Percentiles rank a stretch among this genome's conserved stretches.
Conservation (phyloP, 2,329 filamentous ascomycete species). For the Colletotrichum paranaense region DNA sequence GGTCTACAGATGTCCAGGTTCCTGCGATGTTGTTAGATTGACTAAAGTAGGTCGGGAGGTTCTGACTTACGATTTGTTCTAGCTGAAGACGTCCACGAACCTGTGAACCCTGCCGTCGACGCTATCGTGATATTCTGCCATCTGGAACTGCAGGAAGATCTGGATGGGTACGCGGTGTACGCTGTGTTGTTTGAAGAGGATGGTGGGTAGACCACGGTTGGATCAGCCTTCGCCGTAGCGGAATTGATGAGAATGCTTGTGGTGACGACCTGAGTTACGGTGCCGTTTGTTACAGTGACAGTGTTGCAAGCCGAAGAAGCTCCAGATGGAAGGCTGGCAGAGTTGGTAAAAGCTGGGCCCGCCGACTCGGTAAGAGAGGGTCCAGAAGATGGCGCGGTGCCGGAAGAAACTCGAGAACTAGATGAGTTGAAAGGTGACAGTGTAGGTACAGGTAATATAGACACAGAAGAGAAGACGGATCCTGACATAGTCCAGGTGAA, state of each 20-base stretch:
- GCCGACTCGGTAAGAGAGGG: neutral
- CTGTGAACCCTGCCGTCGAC: neutral
- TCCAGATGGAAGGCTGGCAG: neutral
- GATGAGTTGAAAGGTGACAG: neutral
- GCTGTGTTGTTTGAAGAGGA: neutral
- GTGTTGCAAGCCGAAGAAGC: slow-evolving; percentile 21
- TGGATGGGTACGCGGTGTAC: neutral
- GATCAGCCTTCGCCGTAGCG: slow-evolving; percentile 2
- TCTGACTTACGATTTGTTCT: slow-evolving; percentile 1
- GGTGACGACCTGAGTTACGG: slow-evolving; percentile 29
- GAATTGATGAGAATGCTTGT: slow-evolving; percentile 15
- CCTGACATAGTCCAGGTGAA: slow-evolving; percentile 9
- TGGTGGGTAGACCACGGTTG: neutral
- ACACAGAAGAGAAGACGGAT: slow-evolving; percentile 6
- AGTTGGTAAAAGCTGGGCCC: neutral
- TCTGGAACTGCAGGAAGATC: slow-evolving; percentile 1
- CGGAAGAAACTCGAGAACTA: neutral
- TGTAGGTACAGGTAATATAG: slow-evolving; percentile 22
- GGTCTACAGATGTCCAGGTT: neutral
- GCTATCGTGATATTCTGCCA: slow-evolving; percentile 22
- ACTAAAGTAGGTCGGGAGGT: neutral
- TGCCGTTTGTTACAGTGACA: slow-evolving; percentile 33
- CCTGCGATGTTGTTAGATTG: slow-evolving; percentile 1
- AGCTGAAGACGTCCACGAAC: neutral
- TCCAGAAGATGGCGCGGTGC: neutral